A percentile compares a stretch with the other conserved stretches of the same genome.
These are phyloP conservation scores for Viola pubescens DNA, from an alignment of 441 rosid genomes.

Conservation along the genomic window DNA sequence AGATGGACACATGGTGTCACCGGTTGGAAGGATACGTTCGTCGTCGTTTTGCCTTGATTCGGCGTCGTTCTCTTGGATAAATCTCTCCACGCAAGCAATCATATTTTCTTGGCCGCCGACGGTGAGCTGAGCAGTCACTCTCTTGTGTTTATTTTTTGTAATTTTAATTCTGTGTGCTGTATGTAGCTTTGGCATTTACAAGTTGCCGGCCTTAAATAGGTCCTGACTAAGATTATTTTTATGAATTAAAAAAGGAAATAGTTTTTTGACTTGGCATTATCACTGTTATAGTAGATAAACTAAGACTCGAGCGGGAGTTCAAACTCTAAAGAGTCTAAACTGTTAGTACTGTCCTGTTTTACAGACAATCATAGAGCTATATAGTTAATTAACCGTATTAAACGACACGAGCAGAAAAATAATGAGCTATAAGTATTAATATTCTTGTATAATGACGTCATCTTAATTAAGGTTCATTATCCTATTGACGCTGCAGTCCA, in stretches of 20 bases:
- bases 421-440: not conserved
- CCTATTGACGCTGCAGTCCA: conserved; percentile 35
- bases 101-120: conserved; percentile 28
- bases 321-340: too few species aligned
- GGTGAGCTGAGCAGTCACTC: conserved; percentile 4
- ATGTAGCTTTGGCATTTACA: not conserved
- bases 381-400: too few species aligned
- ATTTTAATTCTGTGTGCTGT: not conserved
- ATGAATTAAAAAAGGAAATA: not conserved
- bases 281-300: not conserved
- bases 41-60: conserved; percentile 38
- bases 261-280: not conserved
- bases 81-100: conserved; percentile 68
- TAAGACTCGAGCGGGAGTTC: not conserved
- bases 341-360: too few species aligned
- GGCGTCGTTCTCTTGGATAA: conserved; percentile 60
- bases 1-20: conserved; percentile 23
- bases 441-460: conserved; percentile 23
- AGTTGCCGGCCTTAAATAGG: conserved; percentile 28
- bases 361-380: too few species aligned
- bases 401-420: too few species aligned
- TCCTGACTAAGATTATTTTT: conserved; percentile 13
- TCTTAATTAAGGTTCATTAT: conserved; percentile 22
- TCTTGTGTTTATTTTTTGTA: not conserved
- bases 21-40: conserved; percentile 16